Conservation (phyloP, 208 protist genomes). For the Tritrichomonas musculus region DNA sequence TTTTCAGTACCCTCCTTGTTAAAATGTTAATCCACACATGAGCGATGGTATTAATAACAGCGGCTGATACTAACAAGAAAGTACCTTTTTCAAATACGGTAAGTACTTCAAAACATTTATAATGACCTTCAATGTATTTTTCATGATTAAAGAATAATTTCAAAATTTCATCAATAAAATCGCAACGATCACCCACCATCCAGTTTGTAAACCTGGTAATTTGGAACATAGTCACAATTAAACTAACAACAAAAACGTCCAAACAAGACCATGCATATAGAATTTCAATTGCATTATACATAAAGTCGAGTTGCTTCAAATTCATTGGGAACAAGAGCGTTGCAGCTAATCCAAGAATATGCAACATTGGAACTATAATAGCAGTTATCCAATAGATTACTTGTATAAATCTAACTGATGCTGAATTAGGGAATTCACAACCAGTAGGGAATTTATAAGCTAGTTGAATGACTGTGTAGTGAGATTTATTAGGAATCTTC, state of each 20-base stretch:
- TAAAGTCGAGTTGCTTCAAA: not conserved
- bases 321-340: conserved; percentile 58
- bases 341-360: conserved; percentile 51
- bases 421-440: not conserved
- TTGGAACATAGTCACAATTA: conserved; percentile 72
- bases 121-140: too few relatives aligned
- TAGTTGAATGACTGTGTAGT: not conserved
- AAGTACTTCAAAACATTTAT: not conserved
- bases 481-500: not conserved
- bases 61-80: not conserved
- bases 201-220: conserved; percentile 73
- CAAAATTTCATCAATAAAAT: conserved; percentile 54
- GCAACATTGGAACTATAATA: conserved; percentile 54
- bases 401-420: conserved; percentile 48
- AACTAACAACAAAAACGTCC: conserved; percentile 72
- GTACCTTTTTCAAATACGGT: not conserved
- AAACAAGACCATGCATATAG: conserved; percentile 73
- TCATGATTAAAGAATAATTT: conserved; percentile 7
- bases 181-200: conserved; percentile 64
- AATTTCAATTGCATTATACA: conserved; percentile 47
- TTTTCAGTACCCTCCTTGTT: not conserved
- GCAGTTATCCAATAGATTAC: conserved; percentile 49
- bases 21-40: not conserved
- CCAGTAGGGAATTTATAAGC: not conserved
- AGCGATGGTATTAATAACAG: not conserved